Conservation (phyloP, 306 rosid species). For the Sicyos edulis region DNA sequence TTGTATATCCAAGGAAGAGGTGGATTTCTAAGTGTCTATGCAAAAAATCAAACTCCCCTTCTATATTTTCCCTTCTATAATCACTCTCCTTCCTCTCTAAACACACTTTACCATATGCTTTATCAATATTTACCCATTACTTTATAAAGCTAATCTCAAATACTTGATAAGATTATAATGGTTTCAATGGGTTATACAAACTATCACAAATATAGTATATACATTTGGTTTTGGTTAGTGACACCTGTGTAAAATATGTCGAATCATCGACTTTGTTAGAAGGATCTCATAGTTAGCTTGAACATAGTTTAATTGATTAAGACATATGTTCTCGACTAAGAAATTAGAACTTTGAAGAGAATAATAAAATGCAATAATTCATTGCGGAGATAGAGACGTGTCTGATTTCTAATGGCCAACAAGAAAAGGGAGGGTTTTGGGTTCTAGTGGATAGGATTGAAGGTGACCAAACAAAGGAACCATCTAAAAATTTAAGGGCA, state of each 20-base stretch:
- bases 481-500: not conserved
- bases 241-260: not conserved
- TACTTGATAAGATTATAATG: not conserved
- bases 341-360: no score
- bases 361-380: no score
- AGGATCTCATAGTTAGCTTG: no score
- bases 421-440: not conserved
- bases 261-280: not conserved
- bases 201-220: not conserved
- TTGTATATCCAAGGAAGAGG: conserved; percentile 22
- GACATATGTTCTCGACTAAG: no score
- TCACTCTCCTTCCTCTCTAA: conserved; percentile 4
- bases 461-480: conserved; percentile 16
- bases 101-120: not conserved
- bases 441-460: conserved; percentile 15
- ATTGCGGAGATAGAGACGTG: not conserved
- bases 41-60: conserved; percentile 9
- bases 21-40: conserved; percentile 19
- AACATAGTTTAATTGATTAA: not conserved
- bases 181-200: not conserved
- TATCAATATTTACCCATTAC: not conserved
- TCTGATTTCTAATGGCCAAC: not conserved
- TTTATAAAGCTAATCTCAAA: not conserved
- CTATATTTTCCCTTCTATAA: not conserved
- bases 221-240: no score